Evolutionary conservation across 495 filamentous ascomycete species (phyloP).

Genomic region (Geoglossum glabrum): DNA sequence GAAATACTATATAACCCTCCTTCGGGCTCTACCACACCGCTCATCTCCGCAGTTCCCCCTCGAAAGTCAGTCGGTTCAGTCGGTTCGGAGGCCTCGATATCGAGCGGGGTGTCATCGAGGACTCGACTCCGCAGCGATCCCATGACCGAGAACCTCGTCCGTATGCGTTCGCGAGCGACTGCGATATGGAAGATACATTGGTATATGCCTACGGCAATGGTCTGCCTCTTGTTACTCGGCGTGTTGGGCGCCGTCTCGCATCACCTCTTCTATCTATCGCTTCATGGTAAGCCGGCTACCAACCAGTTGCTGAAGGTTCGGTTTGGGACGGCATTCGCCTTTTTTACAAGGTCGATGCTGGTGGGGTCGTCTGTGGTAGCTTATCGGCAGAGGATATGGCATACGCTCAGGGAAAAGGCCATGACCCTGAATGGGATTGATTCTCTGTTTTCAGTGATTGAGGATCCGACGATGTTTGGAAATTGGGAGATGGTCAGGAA

Average conservation of each 20-base stretch:
- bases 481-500: constrained; percentile 19
- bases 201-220: constrained; percentile 18
- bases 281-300: constrained; percentile 17
- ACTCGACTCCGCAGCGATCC: neutral
- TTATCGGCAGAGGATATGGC: constrained; percentile 21
- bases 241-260: constrained; percentile 18
- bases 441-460: constrained; percentile 18
- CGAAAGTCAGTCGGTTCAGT: neutral
- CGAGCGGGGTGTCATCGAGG: neutral
- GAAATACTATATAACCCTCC: neutral
- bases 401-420: constrained; percentile 18
- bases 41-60: neutral
- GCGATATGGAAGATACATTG: constrained; percentile 21
- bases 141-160: neutral
- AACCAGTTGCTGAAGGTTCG: constrained; percentile 19
- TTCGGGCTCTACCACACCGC: neutral
- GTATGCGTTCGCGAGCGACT: constrained; percentile 1
- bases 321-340: constrained; percentile 21
- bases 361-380: constrained; percentile 20
- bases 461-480: constrained; percentile 19
- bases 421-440: constrained; percentile 21
- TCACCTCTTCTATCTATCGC: constrained; percentile 18
- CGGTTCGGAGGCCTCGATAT: neutral
- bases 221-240: constrained; percentile 16
- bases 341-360: constrained; percentile 20